These are phyloP conservation scores for Blepharisma undulans DNA, from an alignment of 169 alveolate genomes.

Conservation along the genomic window DNA sequence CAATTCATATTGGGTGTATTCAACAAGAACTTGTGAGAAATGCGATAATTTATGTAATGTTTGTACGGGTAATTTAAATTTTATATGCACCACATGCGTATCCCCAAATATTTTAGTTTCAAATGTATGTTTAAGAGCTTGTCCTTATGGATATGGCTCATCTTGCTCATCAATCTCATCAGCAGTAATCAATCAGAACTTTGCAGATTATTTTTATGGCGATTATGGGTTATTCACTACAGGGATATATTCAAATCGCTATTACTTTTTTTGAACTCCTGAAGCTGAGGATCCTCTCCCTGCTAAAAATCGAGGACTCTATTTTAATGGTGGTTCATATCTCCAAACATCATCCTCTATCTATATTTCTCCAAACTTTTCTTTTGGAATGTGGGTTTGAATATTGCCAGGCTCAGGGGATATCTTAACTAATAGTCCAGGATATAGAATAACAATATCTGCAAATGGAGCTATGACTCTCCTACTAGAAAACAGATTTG, in stretches of 20 bases:
- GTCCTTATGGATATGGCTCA: neutral
- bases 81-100: neutral
- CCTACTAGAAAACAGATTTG: neutral
- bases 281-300: conserved; percentile 24
- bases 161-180: too few relatives aligned
- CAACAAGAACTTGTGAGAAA: neutral
- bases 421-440: neutral
- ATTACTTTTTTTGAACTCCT: neutral
- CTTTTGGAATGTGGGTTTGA: neutral
- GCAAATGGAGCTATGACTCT: neutral
- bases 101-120: neutral
- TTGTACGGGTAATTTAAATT: neutral
- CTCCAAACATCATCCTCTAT: neutral
- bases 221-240: neutral
- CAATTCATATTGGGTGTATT: neutral
- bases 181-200: neutral
- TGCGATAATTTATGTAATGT: neutral
- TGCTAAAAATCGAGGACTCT: neutral
- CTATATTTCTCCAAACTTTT: neutral
- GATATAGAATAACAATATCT: neutral
- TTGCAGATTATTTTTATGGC: neutral
- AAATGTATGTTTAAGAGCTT: neutral
- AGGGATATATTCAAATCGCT: neutral
- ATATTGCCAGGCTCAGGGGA: neutral
- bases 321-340: neutral